Evolutionary conservation across 2,329 filamentous ascomycete genomes (phyloP), one percentile per base, ranked within the genome.

Genomic region (Beauveria medogensis): DNA sequence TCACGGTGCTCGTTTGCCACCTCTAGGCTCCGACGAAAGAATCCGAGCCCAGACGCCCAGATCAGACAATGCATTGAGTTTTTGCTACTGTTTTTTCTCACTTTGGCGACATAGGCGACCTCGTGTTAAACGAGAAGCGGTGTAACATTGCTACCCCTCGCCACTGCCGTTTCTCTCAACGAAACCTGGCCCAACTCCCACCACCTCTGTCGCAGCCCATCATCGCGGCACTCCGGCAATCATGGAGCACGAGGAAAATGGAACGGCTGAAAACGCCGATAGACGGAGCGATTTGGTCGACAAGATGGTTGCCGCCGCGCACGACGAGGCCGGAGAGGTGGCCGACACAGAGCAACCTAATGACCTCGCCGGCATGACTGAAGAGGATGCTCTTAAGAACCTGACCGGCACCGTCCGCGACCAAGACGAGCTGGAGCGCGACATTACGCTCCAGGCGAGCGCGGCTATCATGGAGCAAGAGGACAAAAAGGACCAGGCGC

Each of bases 371-470:
- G 69, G 65, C 5, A 70, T 81, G 62, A 83, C 85, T 64, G 87
- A 90, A 68, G 81, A 82, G 47, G 78, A 80, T 56, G 81, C 82
- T 22, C 75, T 92, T 30, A 78, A 80, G 61, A 82, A 82, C 48
- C 75, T 92, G 46, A 86, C 88, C 5, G 82, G 86, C 56, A 81
- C 87, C 62, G 85, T 94, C 24, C 86, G 91, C 61, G 86, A 96
- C 68, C 93, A 97, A 72, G 88, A 92, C 75, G 92, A 97, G 62
- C 77, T 97, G 22, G 93, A 97, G 73, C 83, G 91, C 64, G 92
- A 96, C 69, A 95, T 97, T 64, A 83, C 83, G 1, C 71, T 80
- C 18, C 81, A 88, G 65, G 85, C 84, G 4, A 85, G 81, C 59
- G 75, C 80, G 20, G 82, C 80, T 0, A 72, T 88, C 60, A 81